Conservation (phyloP, 371 early-diverging fungal genomes). For the Rhizopus arrhizus region DNA sequence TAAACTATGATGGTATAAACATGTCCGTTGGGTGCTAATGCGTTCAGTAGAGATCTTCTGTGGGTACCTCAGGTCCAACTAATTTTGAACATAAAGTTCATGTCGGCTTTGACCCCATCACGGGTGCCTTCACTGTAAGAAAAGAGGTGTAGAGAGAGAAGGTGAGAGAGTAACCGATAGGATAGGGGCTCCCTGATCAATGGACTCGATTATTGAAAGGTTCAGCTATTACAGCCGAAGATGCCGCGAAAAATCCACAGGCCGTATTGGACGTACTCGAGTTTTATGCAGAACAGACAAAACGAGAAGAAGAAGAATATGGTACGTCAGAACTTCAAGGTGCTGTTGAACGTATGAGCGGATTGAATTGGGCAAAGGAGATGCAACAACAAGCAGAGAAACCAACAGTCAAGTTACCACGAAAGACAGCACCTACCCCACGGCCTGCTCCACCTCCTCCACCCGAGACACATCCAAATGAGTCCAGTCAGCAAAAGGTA, state of each 20-base stretch:
- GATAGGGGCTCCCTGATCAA: constrained; percentile 88
- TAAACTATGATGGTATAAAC: constrained; percentile 24
- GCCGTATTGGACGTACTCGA: constrained; percentile 96
- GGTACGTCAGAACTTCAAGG: constrained; percentile 39
- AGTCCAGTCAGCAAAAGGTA: not conserved
- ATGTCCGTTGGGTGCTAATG: not conserved
- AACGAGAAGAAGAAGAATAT: constrained; percentile 56
- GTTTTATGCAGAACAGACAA: constrained; percentile 88
- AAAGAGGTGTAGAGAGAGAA: not conserved
- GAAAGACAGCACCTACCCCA: constrained; percentile 18
- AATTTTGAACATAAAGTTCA: constrained; percentile 94
- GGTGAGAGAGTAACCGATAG: not conserved
- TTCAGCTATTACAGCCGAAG: constrained; percentile 92
- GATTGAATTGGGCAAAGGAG: constrained; percentile 33
- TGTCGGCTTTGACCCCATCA: constrained; percentile 92
- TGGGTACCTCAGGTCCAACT: constrained; percentile 88
- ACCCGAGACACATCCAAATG: not conserved
- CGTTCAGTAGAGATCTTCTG: constrained; percentile 70
- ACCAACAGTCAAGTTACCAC: constrained; percentile 26
- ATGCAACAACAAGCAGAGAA: constrained; percentile 22
- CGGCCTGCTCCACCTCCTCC: constrained; percentile 32
- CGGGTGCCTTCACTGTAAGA: constrained; percentile 87
- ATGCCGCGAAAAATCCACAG: constrained; percentile 94
- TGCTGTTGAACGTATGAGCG: constrained; percentile 34
- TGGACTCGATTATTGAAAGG: constrained; percentile 89